phyloP scores from a whole-genome alignment of 805 yeast genomes.

The Kuraishia hungarica region DNA sequence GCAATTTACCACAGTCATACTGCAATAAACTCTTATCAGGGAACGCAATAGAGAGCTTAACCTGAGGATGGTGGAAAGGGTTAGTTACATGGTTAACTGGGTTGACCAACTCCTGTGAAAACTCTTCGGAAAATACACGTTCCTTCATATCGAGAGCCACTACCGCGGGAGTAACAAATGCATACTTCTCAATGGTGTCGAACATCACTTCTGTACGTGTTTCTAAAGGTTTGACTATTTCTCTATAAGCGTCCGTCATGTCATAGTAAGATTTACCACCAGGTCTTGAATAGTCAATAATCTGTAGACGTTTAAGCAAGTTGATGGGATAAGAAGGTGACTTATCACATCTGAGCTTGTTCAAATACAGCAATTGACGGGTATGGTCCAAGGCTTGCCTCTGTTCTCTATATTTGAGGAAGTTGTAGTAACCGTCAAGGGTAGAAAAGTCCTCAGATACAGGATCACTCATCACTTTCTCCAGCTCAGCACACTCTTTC shows the following conservation, averaged over 20 bases:
- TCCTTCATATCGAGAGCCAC: conserved; percentile 68
- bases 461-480: conserved; percentile 23
- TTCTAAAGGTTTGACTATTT: conserved; percentile 31
- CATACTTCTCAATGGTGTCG: conserved; percentile 60
- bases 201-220: conserved; percentile 31
- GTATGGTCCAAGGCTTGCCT: conserved; percentile 41
- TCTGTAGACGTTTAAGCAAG: conserved; percentile 32
- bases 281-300: conserved; percentile 21
- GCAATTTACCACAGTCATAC: conserved; percentile 95
- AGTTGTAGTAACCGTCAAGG: conserved; percentile 52
- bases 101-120: conserved; percentile 19
- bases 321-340: conserved; percentile 65
- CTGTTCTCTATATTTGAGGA: conserved; percentile 43
- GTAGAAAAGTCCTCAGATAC: conserved; percentile 24
- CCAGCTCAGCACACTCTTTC: conserved; percentile 34
- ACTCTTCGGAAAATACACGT: conserved; percentile 32
- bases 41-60: conserved; percentile 83
- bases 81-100: conserved; percentile 22
- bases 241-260: conserved; percentile 17
- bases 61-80: conserved; percentile 77
- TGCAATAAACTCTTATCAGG: conserved; percentile 91
- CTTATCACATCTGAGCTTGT: conserved; percentile 54
- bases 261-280: conserved; percentile 1
- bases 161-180: conserved; percentile 82
- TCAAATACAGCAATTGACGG: conserved; percentile 52